A percentile compares a stretch with the other conserved stretches of the same genome.
phyloP scores from a whole-genome alignment of 805 yeast genomes.

The Saturnispora diversa region DNA sequence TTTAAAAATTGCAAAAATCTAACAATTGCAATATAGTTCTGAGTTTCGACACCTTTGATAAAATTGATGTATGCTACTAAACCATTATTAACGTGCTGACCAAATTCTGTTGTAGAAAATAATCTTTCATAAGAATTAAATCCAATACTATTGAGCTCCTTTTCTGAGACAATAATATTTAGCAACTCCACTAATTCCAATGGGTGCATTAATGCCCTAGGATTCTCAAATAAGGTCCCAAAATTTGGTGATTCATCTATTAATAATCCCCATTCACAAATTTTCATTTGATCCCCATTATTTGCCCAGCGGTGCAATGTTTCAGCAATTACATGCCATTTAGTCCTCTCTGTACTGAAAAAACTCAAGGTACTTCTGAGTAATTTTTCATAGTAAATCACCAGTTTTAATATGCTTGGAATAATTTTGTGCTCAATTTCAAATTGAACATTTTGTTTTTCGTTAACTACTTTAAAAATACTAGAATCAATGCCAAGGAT shows the following conservation, averaged over 20 bases:
- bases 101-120: slow-evolving; percentile 27
- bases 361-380: slow-evolving; percentile 15
- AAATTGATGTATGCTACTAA: slow-evolving; percentile 23
- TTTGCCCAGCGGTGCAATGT: slow-evolving; percentile 19
- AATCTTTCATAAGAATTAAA: slow-evolving; percentile 25
- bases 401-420: slow-evolving; percentile 17
- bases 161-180: slow-evolving; percentile 11
- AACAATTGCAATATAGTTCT: slow-evolving; percentile 9
- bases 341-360: slow-evolving; percentile 12
- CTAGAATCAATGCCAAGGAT: slow-evolving; percentile 12
- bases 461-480: slow-evolving; percentile 14
- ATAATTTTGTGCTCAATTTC: slow-evolving; percentile 5
- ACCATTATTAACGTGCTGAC: slow-evolving; percentile 22
- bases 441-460: slow-evolving; percentile 9
- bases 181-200: slow-evolving; percentile 3
- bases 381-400: slow-evolving; percentile 18
- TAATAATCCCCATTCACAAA: slow-evolving; percentile 1
- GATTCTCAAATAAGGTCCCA: neutral
- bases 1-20: slow-evolving; percentile 26
- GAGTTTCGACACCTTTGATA: slow-evolving; percentile 18
- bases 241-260: neutral
- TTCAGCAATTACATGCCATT: slow-evolving; percentile 14
- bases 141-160: slow-evolving; percentile 22
- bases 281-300: neutral
- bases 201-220: neutral